phyloP scores from a whole-genome alignment of 805 yeast species.

The Ogataea methylovora region DNA sequence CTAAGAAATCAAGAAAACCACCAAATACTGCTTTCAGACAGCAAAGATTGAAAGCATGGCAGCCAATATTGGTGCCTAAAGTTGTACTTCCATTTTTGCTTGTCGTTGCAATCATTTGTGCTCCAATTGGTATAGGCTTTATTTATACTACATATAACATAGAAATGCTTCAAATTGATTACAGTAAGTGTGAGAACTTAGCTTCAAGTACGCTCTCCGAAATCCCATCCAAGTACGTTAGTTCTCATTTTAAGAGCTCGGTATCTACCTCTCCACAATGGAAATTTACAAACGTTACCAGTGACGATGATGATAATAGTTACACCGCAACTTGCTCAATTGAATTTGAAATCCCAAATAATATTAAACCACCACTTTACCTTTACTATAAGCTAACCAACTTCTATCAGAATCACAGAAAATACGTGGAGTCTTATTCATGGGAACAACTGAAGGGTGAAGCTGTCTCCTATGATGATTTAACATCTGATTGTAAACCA shows the following conservation, averaged over 20 bases:
- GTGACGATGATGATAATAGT: constrained; percentile 30
- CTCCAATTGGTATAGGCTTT: constrained; percentile 87
- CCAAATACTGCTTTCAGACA: constrained; percentile 78
- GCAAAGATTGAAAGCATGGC: constrained; percentile 56
- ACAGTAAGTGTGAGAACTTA: constrained; percentile 54
- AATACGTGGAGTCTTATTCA: constrained; percentile 82
- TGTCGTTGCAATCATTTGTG: constrained; percentile 67
- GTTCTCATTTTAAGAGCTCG: constrained; percentile 51
- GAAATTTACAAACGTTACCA: constrained; percentile 33
- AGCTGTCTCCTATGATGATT: constrained; percentile 44
- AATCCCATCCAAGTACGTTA: constrained; percentile 54
- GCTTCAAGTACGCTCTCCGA: constrained; percentile 30
- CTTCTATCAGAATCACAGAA: constrained; percentile 91
- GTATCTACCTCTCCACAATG: constrained; percentile 39
- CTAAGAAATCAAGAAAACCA: constrained; percentile 41
- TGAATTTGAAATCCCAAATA: constrained; percentile 65
- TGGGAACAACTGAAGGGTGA: constrained; percentile 74
- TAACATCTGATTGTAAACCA: constrained; percentile 50
- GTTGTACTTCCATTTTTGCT: constrained; percentile 83
- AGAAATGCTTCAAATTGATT: constrained; percentile 67
- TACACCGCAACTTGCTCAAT: constrained; percentile 47
- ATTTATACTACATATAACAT: constrained; percentile 72
- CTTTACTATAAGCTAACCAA: constrained; percentile 82
- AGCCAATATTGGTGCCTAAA: constrained; percentile 86
- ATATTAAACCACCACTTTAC: constrained; percentile 63